Conservation (phyloP, 345 rosid genomes). For the Lumnitzera littorea region DNA sequence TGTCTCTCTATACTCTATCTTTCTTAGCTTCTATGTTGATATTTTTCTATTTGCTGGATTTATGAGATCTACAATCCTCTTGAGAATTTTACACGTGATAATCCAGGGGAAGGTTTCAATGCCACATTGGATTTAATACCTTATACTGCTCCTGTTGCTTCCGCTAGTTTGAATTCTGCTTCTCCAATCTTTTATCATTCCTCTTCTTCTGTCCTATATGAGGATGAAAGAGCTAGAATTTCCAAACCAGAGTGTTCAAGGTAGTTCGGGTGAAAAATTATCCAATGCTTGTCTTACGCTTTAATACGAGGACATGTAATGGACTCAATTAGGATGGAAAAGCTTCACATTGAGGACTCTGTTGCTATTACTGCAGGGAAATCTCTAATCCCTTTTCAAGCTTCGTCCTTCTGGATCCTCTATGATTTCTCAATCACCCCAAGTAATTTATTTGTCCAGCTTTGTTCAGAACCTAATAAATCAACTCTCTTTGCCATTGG, state of each 20-base stretch:
- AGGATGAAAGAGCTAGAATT: slow-evolving; percentile 45
- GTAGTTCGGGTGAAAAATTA: slow-evolving; percentile 29
- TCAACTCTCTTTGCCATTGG: slow-evolving; percentile 40
- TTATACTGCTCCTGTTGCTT: slow-evolving; percentile 32
- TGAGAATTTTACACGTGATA: slow-evolving; percentile 30
- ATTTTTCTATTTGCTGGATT: slow-evolving; percentile 15
- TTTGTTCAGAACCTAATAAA: slow-evolving; percentile 30
- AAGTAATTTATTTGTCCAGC: slow-evolving; percentile 40
- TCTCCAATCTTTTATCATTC: slow-evolving; percentile 97
- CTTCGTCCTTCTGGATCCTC: slow-evolving; percentile 27
- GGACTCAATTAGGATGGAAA: slow-evolving; percentile 40
- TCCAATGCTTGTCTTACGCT: slow-evolving; percentile 25
- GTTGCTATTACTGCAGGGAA: slow-evolving; percentile 33
- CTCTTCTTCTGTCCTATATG: slow-evolving; percentile 61
- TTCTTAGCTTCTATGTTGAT: neutral
- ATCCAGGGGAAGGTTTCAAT: slow-evolving; percentile 32
- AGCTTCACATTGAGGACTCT: slow-evolving; percentile 49
- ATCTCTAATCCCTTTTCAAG: slow-evolving; percentile 30
- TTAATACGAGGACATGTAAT: slow-evolving; percentile 30
- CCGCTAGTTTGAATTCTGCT: slow-evolving; percentile 79
- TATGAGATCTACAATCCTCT: slow-evolving; percentile 36
- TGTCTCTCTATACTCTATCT: neutral
- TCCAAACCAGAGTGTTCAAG: slow-evolving; percentile 27
- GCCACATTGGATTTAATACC: slow-evolving; percentile 31
- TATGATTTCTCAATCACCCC: slow-evolving; percentile 37